phyloP scores from a whole-genome alignment of 805 yeast genomes.

The Pichia gijzeniarum region DNA sequence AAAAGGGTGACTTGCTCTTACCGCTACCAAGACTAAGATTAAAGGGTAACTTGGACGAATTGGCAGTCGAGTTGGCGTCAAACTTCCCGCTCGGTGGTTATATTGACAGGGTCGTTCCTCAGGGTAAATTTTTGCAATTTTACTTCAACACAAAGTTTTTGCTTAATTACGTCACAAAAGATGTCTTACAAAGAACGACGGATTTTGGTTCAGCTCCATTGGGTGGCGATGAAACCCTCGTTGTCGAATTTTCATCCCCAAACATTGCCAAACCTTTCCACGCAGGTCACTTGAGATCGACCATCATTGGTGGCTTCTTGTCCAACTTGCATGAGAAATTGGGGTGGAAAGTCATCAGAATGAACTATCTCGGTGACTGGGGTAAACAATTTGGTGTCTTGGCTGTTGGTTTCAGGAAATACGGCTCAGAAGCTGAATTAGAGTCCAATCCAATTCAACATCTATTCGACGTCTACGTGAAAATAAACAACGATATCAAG shows the following conservation, averaged over 20 bases:
- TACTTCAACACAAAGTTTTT: conserved; percentile 65
- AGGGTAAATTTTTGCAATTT: conserved; percentile 90
- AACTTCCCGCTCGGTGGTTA: conserved; percentile 68
- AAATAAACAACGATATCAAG: conserved; percentile 69
- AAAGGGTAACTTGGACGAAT: conserved; percentile 73
- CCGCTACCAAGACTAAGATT: conserved; percentile 89
- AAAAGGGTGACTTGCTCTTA: conserved; percentile 86
- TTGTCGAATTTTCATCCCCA: conserved; percentile 94
- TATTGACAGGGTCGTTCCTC: conserved; percentile 65
- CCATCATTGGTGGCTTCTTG: conserved; percentile 95
- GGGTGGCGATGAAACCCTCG: conserved; percentile 62
- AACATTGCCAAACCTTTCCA: conserved; percentile 99
- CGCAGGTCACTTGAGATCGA: conserved; percentile 97
- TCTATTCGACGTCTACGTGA: conserved; percentile 89
- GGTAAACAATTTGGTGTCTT: conserved; percentile 97
- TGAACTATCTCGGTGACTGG: conserved; percentile 98
- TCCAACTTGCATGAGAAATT: conserved; percentile 82
- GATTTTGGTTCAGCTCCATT: conserved; percentile 70
- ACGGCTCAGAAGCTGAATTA: conserved; percentile 73
- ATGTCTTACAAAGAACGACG: conserved; percentile 51
- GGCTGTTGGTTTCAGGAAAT: conserved; percentile 86
- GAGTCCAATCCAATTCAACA: conserved; percentile 84
- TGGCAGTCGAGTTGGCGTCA: conserved; percentile 72
- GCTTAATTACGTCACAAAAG: conserved; percentile 62
- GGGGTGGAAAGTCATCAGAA: conserved; percentile 89